Evolutionary conservation across 2,329 filamentous ascomycete genomes (phyloP).

Genomic region (Pestalotiopsis sp.): DNA sequence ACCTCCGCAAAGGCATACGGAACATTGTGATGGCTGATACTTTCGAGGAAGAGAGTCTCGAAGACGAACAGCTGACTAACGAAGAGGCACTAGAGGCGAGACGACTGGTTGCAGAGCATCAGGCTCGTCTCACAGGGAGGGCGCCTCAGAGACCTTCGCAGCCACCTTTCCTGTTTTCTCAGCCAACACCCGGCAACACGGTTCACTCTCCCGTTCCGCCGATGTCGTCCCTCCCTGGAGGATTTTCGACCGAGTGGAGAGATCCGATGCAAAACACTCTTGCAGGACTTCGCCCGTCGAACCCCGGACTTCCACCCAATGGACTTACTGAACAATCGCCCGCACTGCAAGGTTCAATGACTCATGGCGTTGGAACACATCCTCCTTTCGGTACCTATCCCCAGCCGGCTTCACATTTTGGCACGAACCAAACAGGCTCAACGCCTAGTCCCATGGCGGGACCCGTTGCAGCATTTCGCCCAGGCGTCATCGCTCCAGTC

Average conservation of each 20-base stretch:
- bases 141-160: background rate
- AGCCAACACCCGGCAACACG: background rate
- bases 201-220: background rate
- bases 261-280: too few species aligned
- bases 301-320: too few species aligned
- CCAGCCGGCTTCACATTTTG: conserved; percentile 13
- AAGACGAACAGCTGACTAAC: conserved; percentile 52
- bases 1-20: conserved; percentile 42
- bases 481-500: too few species aligned
- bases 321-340: too few species aligned
- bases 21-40: conserved; percentile 69
- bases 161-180: background rate
- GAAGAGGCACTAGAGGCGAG: conserved; percentile 61
- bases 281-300: too few species aligned
- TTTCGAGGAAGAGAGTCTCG: conserved; percentile 69
- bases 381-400: conserved; percentile 5
- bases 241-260: too few species aligned
- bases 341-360: too few species aligned
- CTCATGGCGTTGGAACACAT: too few species aligned
- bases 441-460: too few species aligned
- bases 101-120: conserved; percentile 29
- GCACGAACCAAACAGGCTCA: conserved; percentile 17
- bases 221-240: too few species aligned
- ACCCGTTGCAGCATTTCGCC: too few species aligned
- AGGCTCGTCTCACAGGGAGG: conserved; percentile 20